Evolutionary conservation across 176 grass and related monocot species (phyloP), one percentile per base, ranked within the genome.

Genomic region (Carex parvula): DNA sequence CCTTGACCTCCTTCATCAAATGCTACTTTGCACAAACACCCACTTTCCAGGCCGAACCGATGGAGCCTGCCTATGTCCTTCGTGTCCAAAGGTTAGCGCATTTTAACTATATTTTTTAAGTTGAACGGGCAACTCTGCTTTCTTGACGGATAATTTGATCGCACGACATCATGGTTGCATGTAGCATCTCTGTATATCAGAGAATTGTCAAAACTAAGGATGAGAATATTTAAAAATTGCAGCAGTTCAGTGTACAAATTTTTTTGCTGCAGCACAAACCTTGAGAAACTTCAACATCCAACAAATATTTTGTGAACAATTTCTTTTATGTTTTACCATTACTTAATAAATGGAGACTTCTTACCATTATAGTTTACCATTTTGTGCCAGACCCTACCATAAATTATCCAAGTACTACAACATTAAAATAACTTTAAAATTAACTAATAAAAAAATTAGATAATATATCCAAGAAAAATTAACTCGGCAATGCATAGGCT

Each of bases 1-100:
- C 89, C n/a, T 81, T 97, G 60, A 88, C 87, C 67, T 87, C 91
- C 39, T 91, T 97, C 91, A 91, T 97, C 89, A 97, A 97, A 88
- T 87, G 91, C 67, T 87, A 89, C 52, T 87, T 86, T 81, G 85
- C 84, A 88, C 3, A 0, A 39, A 39, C 7, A 4, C 32, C 14
- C 0, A 41, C 3, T 17, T 48, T 72, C 18, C 20, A 10, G 41
- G 18, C 3, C 8, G 69, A 48, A 48, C 3, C 69, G 16, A 8
- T 48, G 7, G 91, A 97, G 86, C 91, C 94, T 30, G 92, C 91
- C 79, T 90, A 92, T 74, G 94, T 97, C n/a, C 89, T 97, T 88
- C 91, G 91, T 37, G 94, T 97, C 14, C 86, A 91, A 87, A 44
- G 79, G 58, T 81, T 33, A 15, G 30, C 2, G 3, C 10, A 35